A percentile compares a stretch with the other conserved stretches of the same genome.
Evolutionary conservation across 2,329 filamentous ascomycete species (phyloP).

Genomic region (Colletotrichum brevisporum): DNA sequence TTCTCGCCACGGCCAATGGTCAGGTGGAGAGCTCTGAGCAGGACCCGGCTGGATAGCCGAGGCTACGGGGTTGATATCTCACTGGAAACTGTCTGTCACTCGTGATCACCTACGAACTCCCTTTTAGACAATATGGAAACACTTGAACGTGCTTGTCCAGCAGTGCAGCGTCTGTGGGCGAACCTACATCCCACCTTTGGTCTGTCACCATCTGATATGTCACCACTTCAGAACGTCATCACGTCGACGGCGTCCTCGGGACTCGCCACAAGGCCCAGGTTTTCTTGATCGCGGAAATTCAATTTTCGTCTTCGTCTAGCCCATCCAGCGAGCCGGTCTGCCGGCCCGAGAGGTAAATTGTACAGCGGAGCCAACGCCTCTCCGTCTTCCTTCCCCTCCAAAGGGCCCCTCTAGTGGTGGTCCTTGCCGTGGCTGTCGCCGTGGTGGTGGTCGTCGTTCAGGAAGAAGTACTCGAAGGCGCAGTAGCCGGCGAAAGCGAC

Average conservation of each 20-base stretch:
- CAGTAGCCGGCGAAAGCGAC: conserved; percentile 94
- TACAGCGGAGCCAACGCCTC: conserved; percentile 48
- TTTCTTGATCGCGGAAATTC: conserved; percentile 16
- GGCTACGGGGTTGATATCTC: too few relatives aligned
- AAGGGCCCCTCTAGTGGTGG: conserved; percentile 65
- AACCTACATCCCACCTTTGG: too few relatives aligned
- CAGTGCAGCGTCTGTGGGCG: too few relatives aligned
- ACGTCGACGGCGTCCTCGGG: neutral
- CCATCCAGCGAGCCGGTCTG: conserved; percentile 36
- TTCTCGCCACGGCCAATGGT: too few relatives aligned
- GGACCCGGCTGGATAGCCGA: too few relatives aligned
- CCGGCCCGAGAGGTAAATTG: conserved; percentile 50
- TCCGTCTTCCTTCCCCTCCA: conserved; percentile 35
- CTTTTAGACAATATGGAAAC: too few relatives aligned
- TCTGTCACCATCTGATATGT: neutral
- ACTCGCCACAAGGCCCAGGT: neutral
- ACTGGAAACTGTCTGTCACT: too few relatives aligned
- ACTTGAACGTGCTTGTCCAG: too few relatives aligned
- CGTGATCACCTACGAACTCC: too few relatives aligned
- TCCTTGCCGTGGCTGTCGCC: conserved; percentile 66
- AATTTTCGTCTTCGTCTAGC: conserved; percentile 35
- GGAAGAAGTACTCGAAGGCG: conserved; percentile 88
- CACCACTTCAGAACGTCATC: neutral
- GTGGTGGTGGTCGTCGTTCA: conserved; percentile 79
- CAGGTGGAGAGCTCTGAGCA: too few relatives aligned